A percentile compares a stretch with the other conserved stretches of the same genome.
Evolutionary conservation across 805 yeast species (phyloP).

Genomic region (Ogataea naganishii): DNA sequence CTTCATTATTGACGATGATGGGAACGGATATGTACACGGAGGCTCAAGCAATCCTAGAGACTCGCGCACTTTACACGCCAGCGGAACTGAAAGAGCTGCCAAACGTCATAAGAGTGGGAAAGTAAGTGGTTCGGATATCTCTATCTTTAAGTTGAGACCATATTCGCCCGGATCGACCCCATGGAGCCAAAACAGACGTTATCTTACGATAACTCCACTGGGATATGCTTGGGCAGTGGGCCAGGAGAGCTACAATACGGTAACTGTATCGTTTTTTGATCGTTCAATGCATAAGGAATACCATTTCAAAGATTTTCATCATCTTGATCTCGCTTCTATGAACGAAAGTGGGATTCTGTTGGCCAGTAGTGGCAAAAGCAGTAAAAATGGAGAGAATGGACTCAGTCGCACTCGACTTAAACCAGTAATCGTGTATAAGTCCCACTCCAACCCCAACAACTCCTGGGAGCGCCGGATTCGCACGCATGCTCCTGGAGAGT

Average conservation of each 20-base stretch:
- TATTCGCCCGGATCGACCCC: conserved; percentile 88
- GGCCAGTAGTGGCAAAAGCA: conserved; percentile 32
- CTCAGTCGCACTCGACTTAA: conserved; percentile 35
- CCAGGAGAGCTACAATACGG: conserved; percentile 49
- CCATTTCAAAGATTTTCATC: conserved; percentile 70
- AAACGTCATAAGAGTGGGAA: not conserved
- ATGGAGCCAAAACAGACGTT: conserved; percentile 61
- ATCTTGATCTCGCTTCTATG: conserved; percentile 69
- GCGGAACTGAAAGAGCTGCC: conserved; percentile 6
- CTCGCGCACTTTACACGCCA: conserved; percentile 1
- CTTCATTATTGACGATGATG: conserved; percentile 59
- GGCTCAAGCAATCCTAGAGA: not conserved
- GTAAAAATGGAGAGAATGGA: too few relatives aligned
- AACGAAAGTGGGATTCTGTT: conserved; percentile 59
- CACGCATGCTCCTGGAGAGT: conserved; percentile 33
- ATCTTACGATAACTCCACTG: conserved; percentile 66
- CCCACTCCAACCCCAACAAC: conserved; percentile 54
- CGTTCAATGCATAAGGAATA: conserved; percentile 66
- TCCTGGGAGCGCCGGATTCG: conserved; percentile 62
- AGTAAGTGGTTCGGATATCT: too few relatives aligned
- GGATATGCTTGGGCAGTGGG: conserved; percentile 81
- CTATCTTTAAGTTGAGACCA: conserved; percentile 45
- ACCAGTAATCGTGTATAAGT: conserved; percentile 46
- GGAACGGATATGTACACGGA: conserved; percentile 32
- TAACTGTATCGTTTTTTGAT: conserved; percentile 88